A percentile compares a stretch with the other conserved stretches of the same genome.
These are phyloP conservation scores for Cyberlindnera mississippiensis DNA, from an alignment of 805 yeast species.

Conservation along the genomic window DNA sequence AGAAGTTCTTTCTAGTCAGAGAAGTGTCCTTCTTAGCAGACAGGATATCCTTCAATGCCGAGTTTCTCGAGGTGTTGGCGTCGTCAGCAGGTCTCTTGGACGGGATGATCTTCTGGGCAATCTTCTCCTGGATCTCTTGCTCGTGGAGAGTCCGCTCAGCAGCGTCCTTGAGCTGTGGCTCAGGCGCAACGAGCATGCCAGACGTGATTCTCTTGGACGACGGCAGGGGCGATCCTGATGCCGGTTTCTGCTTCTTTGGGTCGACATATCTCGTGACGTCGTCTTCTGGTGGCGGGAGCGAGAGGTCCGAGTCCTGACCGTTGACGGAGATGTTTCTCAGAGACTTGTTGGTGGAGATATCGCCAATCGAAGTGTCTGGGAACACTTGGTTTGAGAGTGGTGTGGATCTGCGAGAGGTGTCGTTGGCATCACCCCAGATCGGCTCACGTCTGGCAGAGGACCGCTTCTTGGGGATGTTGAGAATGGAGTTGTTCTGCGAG, in stretches of 20 bases:
- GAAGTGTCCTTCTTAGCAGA: constrained; percentile 2
- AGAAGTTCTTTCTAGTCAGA: constrained; percentile 9
- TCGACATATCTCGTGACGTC: constrained; percentile 20
- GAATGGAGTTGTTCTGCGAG: constrained; percentile 18
- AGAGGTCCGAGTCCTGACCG: constrained; percentile 32
- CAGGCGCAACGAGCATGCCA: constrained; percentile 42
- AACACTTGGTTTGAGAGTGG: constrained; percentile 38
- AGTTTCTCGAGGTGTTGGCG: neutral
- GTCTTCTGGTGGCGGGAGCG: constrained; percentile 28
- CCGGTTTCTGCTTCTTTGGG: constrained; percentile 23
- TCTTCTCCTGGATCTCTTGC: constrained; percentile 30
- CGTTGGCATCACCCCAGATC: constrained; percentile 13
- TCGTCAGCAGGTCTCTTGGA: constrained; percentile 13
- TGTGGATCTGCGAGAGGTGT: constrained; percentile 32
- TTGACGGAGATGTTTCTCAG: constrained; percentile 26
- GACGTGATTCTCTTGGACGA: constrained; percentile 37
- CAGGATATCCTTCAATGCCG: constrained; percentile 6
- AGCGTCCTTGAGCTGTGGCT: constrained; percentile 38
- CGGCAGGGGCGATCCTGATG: constrained; percentile 21
- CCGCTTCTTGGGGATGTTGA: constrained; percentile 28
- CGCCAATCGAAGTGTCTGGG: constrained; percentile 25
- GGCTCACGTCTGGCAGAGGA: constrained; percentile 8
- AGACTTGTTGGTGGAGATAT: constrained; percentile 15
- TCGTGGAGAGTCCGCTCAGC: constrained; percentile 37
- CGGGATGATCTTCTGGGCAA: constrained; percentile 23